Base-by-base conservation (phyloP, 1,139 yeast genomes). In the Meyerozyma athensensis region DNA sequence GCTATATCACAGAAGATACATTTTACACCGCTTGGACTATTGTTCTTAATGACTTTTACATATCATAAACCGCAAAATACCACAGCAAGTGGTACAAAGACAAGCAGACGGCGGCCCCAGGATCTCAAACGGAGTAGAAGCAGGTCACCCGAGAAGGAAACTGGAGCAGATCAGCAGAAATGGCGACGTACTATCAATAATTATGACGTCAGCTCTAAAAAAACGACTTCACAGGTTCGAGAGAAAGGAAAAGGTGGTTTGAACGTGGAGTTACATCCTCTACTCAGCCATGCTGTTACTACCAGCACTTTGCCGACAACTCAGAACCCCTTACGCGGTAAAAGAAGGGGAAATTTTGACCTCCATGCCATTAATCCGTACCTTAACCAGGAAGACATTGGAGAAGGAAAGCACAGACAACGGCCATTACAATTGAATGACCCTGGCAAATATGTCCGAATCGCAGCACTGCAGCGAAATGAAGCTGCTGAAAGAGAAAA, bases 211-310 rank as follows among this genome's bases (percentile, higher is more conserved):
- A 12, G 12, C 14, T 24, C 12, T 17, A 24, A 24, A 14, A 24
- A 24, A 5, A 12, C 13, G 9, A 9, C 12, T 12, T 13, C 17
- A 2, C 12, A 24, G 13, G 3, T 16, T 18, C 30, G 32, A 14
- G 23, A 26, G 26, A 45, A 43, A 26, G 48, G 45, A 20, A 63
- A 60, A 38, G 58, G 63, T 18, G 81, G 80, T 1, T 54, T 77
- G n/a, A 67, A 69, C 39, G 72, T 76, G 5, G 78, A 74, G 35
- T 54, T 81, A 2, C 89, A 81, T 51, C 90, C 90, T 2, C 56
- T 81, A 13, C 59, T 81, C 7, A 53, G 70, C 33, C 55, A 53
- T 4, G 44, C 58, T 34, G 63, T 52, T 2, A 41, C 53, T 5
- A 41, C 58, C 2, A 61, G 63, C 6, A 38, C 49, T 19, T 41